These are phyloP conservation scores for Pelagomonas calceolata DNA, from an alignment of 108 stramenopile species.

Conservation along the genomic window DNA sequence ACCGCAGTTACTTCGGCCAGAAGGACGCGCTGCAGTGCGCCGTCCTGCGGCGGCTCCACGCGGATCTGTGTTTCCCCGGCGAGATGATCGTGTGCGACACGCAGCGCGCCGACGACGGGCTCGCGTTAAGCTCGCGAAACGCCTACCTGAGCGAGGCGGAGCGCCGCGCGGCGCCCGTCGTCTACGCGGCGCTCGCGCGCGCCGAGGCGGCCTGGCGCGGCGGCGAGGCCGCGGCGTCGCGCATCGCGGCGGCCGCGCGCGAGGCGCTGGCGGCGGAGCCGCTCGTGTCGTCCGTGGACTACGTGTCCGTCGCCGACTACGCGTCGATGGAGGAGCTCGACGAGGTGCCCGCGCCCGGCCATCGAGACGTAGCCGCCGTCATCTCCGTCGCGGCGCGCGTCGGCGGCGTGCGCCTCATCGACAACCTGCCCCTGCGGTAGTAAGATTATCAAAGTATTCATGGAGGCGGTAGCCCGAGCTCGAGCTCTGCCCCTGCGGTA, in stretches of 20 bases:
- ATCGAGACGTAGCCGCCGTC: slow-evolving; percentile 39
- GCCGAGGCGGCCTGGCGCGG: slow-evolving; percentile 42
- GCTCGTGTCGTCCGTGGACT: slow-evolving; percentile 62
- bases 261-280: slow-evolving; percentile 52
- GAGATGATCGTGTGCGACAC: slow-evolving; percentile 62
- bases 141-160: slow-evolving; percentile 71
- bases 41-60: slow-evolving; percentile 63
- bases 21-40: slow-evolving; percentile 94
- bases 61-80: slow-evolving; percentile 63
- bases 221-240: not conserved
- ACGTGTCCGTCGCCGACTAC: slow-evolving; percentile 60
- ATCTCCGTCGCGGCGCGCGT: slow-evolving; percentile 65
- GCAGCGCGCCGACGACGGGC: slow-evolving; percentile 74
- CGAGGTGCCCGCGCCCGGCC: slow-evolving; percentile 20
- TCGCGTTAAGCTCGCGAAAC: slow-evolving; percentile 91
- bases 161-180: slow-evolving; percentile 59
- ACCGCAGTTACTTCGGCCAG: slow-evolving; percentile 88
- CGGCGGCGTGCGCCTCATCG: slow-evolving; percentile 71
- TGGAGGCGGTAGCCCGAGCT: no score
- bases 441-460: no score
- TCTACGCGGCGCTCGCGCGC: slow-evolving; percentile 59
- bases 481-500: no score
- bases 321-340: slow-evolving; percentile 59
- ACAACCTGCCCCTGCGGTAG: slow-evolving; percentile 56
- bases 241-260: not conserved